A percentile compares a stretch with the other conserved stretches of the same genome.
Evolutionary conservation across 2,329 filamentous ascomycete species (phyloP).

Genomic region (Colletotrichum spinosum): DNA sequence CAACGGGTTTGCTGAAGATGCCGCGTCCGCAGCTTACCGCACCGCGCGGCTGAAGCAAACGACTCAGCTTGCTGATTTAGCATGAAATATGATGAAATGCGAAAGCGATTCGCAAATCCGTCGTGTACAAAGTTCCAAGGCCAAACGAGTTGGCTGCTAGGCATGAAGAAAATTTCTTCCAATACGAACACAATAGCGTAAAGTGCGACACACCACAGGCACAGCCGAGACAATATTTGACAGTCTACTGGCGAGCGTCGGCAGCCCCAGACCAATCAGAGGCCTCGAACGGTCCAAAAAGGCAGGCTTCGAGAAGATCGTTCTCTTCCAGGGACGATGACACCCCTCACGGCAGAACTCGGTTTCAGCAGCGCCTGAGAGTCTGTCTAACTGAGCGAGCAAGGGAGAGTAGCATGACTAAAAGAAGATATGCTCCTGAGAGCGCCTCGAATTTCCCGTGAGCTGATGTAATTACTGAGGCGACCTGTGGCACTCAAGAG

Average conservation of each 20-base stretch:
- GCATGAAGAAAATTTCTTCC: slow-evolving; percentile 13
- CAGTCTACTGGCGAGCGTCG: slow-evolving; percentile 18
- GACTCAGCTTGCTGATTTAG: slow-evolving; percentile 5
- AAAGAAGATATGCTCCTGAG: not conserved
- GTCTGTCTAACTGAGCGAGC: slow-evolving; percentile 21
- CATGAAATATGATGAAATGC: not conserved
- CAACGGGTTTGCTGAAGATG: too few relatives aligned
- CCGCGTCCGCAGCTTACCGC: slow-evolving; percentile 24
- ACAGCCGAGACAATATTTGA: slow-evolving; percentile 27
- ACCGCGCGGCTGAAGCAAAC: slow-evolving; percentile 30
- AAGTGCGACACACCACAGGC: slow-evolving; percentile 28
- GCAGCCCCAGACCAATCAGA: slow-evolving; percentile 15
- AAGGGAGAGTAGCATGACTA: slow-evolving; percentile 17
- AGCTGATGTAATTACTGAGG: too few relatives aligned
- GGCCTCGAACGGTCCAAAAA: slow-evolving; percentile 26
- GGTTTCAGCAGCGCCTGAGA: slow-evolving; percentile 35
- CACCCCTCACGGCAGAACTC: slow-evolving; percentile 6
- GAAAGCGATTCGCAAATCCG: slow-evolving; percentile 10
- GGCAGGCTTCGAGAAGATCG: slow-evolving; percentile 34
- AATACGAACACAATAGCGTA: not conserved
- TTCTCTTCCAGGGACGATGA: slow-evolving; percentile 26
- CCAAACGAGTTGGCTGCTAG: not conserved
- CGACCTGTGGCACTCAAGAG: too few relatives aligned
- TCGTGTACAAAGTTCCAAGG: not conserved
- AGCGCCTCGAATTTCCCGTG: not conserved